These are phyloP conservation scores for Rhodotorula sp. DNA, from an alignment of 1,284 basidiomycete genomes.

Conservation along the genomic window DNA sequence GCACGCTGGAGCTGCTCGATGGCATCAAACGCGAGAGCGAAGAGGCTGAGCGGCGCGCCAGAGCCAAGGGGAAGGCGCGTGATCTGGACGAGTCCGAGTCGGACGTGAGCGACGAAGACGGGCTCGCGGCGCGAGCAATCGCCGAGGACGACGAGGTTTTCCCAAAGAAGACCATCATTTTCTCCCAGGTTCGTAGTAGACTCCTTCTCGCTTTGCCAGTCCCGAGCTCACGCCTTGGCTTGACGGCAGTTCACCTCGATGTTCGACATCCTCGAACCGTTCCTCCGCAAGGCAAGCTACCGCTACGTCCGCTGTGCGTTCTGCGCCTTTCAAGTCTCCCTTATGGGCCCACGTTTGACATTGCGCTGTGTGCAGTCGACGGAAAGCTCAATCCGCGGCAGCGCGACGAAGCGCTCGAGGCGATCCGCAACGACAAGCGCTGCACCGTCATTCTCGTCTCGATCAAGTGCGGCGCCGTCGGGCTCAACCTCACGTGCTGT, in stretches of 20 bases:
- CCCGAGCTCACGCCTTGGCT: not conserved
- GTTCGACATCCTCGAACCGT: constrained; percentile 81
- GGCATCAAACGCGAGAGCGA: constrained; percentile 58
- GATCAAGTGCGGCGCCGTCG: constrained; percentile 68
- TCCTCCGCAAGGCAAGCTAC: constrained; percentile 66
- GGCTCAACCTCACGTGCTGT: constrained; percentile 90
- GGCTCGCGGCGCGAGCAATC: not conserved
- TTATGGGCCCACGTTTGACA: not conserved
- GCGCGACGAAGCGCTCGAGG: constrained; percentile 65
- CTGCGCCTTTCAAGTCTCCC: no score
- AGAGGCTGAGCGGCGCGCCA: not conserved
- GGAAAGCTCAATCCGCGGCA: constrained; percentile 59
- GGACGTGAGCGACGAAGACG: constrained; percentile 50
- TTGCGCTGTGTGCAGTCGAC: constrained; percentile 20
- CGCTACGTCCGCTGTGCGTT: constrained; percentile 78
- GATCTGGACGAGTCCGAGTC: constrained; percentile 45
- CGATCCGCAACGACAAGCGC: constrained; percentile 63
- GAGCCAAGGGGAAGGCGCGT: constrained; percentile 42
- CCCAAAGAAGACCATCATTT: constrained; percentile 83
- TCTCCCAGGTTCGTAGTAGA: constrained; percentile 51
- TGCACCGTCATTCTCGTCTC: constrained; percentile 84
- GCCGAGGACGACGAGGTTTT: not conserved
- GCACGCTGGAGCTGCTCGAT: constrained; percentile 71
- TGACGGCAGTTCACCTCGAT: constrained; percentile 77
- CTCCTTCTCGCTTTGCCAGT: constrained; percentile 48